Evolutionary conservation across 176 grass and related monocot species (phyloP).

Genomic region (Oryza glaberrima): DNA sequence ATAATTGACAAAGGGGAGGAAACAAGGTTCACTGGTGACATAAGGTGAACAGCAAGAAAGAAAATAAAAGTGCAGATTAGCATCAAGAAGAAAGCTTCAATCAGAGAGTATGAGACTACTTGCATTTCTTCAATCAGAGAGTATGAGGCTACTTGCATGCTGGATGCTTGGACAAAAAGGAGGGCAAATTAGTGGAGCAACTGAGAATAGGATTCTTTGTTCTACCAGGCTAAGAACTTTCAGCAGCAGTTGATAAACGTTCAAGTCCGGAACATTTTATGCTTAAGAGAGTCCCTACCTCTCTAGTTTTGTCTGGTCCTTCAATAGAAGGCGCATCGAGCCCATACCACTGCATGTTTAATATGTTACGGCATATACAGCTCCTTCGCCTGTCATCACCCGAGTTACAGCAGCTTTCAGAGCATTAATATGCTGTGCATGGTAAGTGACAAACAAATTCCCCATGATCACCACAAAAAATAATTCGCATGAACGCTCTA

Average conservation of each 20-base stretch:
- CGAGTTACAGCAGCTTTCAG: neutral
- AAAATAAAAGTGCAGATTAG: neutral
- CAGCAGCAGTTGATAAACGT: slow-evolving; percentile 29
- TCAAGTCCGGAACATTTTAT: slow-evolving; percentile 30
- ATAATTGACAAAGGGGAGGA: neutral
- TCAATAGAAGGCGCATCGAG: neutral
- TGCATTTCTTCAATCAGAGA: neutral
- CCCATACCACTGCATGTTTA: neutral
- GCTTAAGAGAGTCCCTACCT: neutral
- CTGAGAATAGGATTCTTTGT: slow-evolving; percentile 39
- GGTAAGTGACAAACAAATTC: neutral
- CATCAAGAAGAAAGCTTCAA: slow-evolving; percentile 10
- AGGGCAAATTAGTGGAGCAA: slow-evolving; percentile 27
- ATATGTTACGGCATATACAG: neutral
- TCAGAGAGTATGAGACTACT: neutral
- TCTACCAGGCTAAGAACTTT: neutral
- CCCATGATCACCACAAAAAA: neutral
- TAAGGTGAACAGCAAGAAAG: neutral
- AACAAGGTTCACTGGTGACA: neutral
- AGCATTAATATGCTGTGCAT: neutral
- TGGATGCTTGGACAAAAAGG: slow-evolving; percentile 31
- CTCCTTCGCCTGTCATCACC: neutral
- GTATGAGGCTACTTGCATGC: slow-evolving; percentile 17
- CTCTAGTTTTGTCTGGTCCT: neutral
- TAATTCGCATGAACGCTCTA: too few relatives aligned